Conservation (phyloP, 2,329 filamentous ascomycete genomes). For the Eutypella sp. region DNA sequence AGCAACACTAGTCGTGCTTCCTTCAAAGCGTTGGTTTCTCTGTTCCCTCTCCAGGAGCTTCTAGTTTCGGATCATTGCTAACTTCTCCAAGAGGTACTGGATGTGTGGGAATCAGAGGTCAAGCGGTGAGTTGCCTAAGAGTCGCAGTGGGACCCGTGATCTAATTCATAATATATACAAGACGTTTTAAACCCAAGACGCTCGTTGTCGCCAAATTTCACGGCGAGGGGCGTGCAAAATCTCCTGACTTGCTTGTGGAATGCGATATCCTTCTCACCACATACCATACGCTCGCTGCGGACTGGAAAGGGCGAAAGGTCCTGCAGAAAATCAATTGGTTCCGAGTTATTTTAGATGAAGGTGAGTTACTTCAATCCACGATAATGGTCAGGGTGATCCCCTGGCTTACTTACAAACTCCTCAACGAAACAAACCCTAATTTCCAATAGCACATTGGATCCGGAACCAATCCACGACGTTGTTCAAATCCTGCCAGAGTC, state of each 20-base stretch:
- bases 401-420: too few species aligned
- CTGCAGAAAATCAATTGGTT: background rate
- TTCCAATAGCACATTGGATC: slow-evolving; percentile 9
- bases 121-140: background rate
- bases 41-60: background rate
- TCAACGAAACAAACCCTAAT: too few species aligned
- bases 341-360: background rate
- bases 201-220: background rate
- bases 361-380: too few species aligned
- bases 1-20: background rate
- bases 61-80: background rate
- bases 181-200: background rate
- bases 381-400: too few species aligned
- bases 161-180: background rate
- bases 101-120: background rate
- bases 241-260: background rate
- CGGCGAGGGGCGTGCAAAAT: background rate
- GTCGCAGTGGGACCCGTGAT: background rate
- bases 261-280: background rate
- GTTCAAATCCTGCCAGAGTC: background rate
- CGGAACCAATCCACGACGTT: slow-evolving; percentile 1
- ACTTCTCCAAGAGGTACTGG: background rate
- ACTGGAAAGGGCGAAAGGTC: background rate
- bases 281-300: background rate
- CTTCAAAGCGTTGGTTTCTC: background rate